Percentiles rank a stretch among this genome's conserved stretches.
Evolutionary conservation across 805 yeast genomes (phyloP).

Genomic region (Nakazawaea wyomingensis): DNA sequence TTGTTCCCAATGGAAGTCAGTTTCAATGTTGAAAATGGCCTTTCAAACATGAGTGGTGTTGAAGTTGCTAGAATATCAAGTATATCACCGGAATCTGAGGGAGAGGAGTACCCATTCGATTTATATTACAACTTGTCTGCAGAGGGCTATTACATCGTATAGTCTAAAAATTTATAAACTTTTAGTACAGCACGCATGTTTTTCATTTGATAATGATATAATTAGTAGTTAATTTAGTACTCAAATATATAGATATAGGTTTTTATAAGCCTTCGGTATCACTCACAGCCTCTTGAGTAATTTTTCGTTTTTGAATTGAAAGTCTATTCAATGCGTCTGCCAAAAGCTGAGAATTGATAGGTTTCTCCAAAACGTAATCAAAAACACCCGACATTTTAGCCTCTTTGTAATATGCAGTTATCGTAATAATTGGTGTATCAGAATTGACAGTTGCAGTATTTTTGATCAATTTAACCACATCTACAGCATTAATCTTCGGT

Average conservation of each 20-base stretch:
- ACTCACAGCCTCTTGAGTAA: constrained; percentile 11
- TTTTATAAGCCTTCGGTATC: constrained; percentile 8
- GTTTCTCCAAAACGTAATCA: constrained; percentile 72
- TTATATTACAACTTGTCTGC: constrained; percentile 51
- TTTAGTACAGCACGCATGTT: not conserved
- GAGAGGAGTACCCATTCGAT: constrained; percentile 61
- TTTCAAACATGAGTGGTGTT: constrained; percentile 59
- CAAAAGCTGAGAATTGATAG: constrained; percentile 38
- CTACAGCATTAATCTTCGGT: constrained; percentile 64
- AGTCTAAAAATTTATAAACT: constrained; percentile 6
- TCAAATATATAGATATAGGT: not conserved
- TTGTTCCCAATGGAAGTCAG: constrained; percentile 83
- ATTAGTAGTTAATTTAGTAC: no score
- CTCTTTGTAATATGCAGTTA: constrained; percentile 68
- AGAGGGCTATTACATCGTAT: constrained; percentile 55
- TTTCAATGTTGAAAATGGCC: constrained; percentile 46
- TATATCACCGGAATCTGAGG: constrained; percentile 41
- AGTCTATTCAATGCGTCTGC: constrained; percentile 24
- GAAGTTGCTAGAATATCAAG: constrained; percentile 54
- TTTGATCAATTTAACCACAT: constrained; percentile 70
- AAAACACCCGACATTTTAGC: constrained; percentile 52
- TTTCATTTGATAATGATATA: no score
- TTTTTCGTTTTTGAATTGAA: constrained; percentile 10
- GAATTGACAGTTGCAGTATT: constrained; percentile 76
- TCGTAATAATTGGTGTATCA: constrained; percentile 69